phyloP scores from a whole-genome alignment of 2,329 filamentous ascomycete genomes.

The Neopestalotiopsis sp. region DNA sequence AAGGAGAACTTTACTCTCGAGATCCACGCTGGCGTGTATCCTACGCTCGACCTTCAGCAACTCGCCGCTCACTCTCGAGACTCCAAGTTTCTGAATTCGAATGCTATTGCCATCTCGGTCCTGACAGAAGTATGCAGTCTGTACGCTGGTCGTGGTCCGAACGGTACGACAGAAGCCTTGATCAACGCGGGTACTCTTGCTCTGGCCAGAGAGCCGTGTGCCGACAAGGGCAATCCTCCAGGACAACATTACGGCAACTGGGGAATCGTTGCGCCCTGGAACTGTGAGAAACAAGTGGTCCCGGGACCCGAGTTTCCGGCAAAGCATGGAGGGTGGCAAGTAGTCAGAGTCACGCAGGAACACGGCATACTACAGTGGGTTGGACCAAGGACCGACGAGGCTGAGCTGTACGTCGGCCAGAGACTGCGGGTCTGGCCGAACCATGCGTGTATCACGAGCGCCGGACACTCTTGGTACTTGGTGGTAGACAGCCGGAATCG shows the following conservation, averaged over 20 bases:
- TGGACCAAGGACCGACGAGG: slow-evolving; percentile 46
- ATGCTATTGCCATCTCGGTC: slow-evolving; percentile 69
- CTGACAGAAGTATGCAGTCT: slow-evolving; percentile 74
- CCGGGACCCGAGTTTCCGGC: slow-evolving; percentile 48
- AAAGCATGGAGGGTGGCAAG: slow-evolving; percentile 63
- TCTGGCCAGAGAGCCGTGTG: slow-evolving; percentile 74
- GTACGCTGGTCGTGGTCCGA: slow-evolving; percentile 63
- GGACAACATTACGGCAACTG: slow-evolving; percentile 67
- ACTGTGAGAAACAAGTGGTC: slow-evolving; percentile 35
- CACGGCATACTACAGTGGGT: slow-evolving; percentile 74
- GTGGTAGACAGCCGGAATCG: slow-evolving; percentile 68
- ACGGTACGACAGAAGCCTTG: slow-evolving; percentile 63
- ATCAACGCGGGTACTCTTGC: slow-evolving; percentile 73
- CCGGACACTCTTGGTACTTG: slow-evolving; percentile 74
- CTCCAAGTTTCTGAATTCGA: slow-evolving; percentile 47
- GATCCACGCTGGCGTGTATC: slow-evolving; percentile 78
- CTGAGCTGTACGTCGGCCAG: slow-evolving; percentile 64
- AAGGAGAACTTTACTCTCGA: slow-evolving; percentile 58
- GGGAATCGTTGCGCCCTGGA: slow-evolving; percentile 71
- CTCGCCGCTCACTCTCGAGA: slow-evolving; percentile 69
- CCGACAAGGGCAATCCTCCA: slow-evolving; percentile 43
- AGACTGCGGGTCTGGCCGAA: slow-evolving; percentile 78
- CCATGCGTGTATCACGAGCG: slow-evolving; percentile 78
- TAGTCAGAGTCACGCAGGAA: slow-evolving; percentile 77
- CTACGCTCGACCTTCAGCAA: slow-evolving; percentile 79